Base-by-base conservation (phyloP, 768 basidiomycete genomes). In the Pisolithus orientalis region DNA sequence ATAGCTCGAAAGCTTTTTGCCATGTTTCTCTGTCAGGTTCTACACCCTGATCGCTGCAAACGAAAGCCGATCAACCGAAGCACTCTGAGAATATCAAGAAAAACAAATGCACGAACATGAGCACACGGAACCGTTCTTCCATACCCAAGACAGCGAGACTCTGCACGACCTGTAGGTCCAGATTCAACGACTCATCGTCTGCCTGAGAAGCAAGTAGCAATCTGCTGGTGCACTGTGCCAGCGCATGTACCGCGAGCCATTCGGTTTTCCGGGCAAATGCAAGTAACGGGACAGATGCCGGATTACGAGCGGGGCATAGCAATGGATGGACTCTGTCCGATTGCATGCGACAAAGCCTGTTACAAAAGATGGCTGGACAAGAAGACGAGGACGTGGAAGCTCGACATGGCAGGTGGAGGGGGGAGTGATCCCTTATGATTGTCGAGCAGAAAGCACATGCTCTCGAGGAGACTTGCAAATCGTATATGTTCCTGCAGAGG, bases 401-500 rank as follows among this genome's bases (percentile, higher is more conserved):
- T 5, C 78, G 68, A 62, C 88, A 90, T 6, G 77, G 61, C 17
- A 82, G 69, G 44, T 78, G 70, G 27, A 82, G 71, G 2, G 76
- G 68, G 39, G 75, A 67, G 14, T 69, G 65, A 37, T 65, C 51
- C 44, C 65, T 63, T 47, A 89, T 69, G 1, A 79, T 81, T 16
- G 88, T 85, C 39, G 88, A 84, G 64, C 92, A 94, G 63, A 80
- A 77, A 4, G 74, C 75, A 63, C 92, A 94, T 16, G 87, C 86
- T 28, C 63, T 69, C 4, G 80, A 82, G 8, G 69, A 60, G 51
- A 59, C 62, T 65, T 90, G 85, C 51, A 85, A 65, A 56, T 90
- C 83, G 61, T 83, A 87, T 38, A 93, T 76, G 16, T 85, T 82
- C 85, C 90, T 92, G 62, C 46, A 55, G 7, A 55, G 31, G 47